Evolutionary conservation across 352 stramenopile species (phyloP).

Genomic region (Phytophthora sp.): DNA sequence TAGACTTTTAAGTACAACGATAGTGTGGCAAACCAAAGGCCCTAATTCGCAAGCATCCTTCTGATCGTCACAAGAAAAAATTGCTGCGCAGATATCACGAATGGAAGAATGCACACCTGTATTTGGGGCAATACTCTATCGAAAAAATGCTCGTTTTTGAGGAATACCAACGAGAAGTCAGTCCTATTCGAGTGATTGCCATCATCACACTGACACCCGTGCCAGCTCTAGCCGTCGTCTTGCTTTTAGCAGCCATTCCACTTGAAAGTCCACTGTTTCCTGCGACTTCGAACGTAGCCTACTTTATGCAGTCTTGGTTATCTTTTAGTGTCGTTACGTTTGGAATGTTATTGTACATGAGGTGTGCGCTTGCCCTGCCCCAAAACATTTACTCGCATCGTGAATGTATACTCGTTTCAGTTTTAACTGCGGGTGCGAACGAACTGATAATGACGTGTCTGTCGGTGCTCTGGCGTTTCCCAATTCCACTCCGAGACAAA

Average conservation of each 20-base stretch:
- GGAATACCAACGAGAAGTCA: conserved; percentile 15
- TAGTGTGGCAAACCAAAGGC: not conserved
- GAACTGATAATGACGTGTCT: conserved; percentile 16
- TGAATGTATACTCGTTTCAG: conserved; percentile 2
- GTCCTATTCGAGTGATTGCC: not conserved
- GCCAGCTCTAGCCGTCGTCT: not conserved
- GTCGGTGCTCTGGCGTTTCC: conserved; percentile 14
- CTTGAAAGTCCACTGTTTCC: conserved; percentile 2
- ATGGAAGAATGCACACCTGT: conserved; percentile 35
- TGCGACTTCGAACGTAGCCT: not conserved
- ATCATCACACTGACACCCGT: conserved; percentile 13
- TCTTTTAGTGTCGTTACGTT: not conserved
- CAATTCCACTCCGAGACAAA: conserved; percentile 24
- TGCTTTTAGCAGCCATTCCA: conserved; percentile 9
- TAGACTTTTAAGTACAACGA: no score
- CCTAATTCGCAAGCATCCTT: not conserved
- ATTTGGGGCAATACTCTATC: conserved; percentile 34
- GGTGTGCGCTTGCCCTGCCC: conserved; percentile 14
- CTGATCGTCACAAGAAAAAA: not conserved
- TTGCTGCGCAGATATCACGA: conserved; percentile 12
- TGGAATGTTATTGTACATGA: conserved; percentile 4
- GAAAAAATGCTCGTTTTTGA: conserved; percentile 20
- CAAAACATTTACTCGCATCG: conserved; percentile 10
- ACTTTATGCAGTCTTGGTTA: conserved; percentile 16
- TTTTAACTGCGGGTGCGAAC: conserved; percentile 1